Base-by-base conservation (phyloP, 352 stramenopile genomes). In the Phytophthora boehmeriae region DNA sequence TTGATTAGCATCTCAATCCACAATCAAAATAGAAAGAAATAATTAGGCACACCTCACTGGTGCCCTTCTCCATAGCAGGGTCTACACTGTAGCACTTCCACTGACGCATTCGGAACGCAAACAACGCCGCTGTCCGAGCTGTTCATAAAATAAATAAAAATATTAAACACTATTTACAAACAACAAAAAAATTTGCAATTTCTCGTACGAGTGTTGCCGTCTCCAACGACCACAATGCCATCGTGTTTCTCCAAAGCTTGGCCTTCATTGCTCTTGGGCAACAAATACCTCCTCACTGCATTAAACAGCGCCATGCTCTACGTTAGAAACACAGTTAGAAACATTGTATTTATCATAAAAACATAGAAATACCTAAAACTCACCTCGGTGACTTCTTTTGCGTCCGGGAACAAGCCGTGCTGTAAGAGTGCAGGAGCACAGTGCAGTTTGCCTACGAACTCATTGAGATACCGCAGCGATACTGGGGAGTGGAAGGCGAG, bases 271-370 rank as follows among this genome's bases (percentile, higher is more conserved):
- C 51, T 63, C 22, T 76, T 68, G 25, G 70, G 68, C 34, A 44
- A 86, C 53, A 22, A 54, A 47, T 87, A 92, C 30, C 83, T 71
- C 43, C 86, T 78, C 22, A 93, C 80, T 3, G 86, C 83, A 39
- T 95, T 93, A 57, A 93, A 95, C 8, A 95, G 63, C 3, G 78
- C 86, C 86, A 95, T 95, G 57, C 81, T 95, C 86, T 92, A 54
- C 22, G 62, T 2, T 10, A 16, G 4, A 53, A 9, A 20, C 48
- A 39, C 52, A 54, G 17, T 36, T 8, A 54, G 10, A 53, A 39
- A 34, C 0, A 48, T 23, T 17, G 44, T 44, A 16, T 44, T 27
- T 35, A 55, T 17, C 22, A 35, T 48, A 19, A 48, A 44, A 23
- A 53, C n/a, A 50, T 19, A 11, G 35, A 25, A 16, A 34, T 35